phyloP scores from a whole-genome alignment of 2,329 filamentous ascomycete genomes.

The Monascus ruber region DNA sequence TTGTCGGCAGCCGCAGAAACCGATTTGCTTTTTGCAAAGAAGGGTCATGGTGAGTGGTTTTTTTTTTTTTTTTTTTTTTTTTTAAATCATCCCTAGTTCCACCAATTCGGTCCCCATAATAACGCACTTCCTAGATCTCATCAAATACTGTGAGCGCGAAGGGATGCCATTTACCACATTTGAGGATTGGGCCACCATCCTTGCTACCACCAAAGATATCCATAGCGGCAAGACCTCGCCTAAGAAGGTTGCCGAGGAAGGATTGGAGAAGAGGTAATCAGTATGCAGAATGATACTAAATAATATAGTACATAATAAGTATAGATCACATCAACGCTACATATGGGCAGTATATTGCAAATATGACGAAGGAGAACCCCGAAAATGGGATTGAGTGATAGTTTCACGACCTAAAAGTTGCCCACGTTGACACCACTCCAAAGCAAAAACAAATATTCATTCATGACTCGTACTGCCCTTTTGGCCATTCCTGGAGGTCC shows the following conservation, averaged over 20 bases:
- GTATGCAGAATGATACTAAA: no score
- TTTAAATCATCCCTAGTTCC: neutral
- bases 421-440: no score
- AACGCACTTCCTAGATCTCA: constrained; percentile 52
- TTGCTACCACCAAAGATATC: constrained; percentile 65
- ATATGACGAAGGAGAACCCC: no score
- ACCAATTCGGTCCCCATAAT: constrained; percentile 3
- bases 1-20: constrained; percentile 86
- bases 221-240: constrained; percentile 59
- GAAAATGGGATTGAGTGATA: no score
- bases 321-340: no score
- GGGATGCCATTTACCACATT: constrained; percentile 82
- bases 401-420: no score
- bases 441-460: no score
- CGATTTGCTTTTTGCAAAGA: constrained; percentile 86
- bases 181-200: constrained; percentile 69
- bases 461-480: no score
- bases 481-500: no score
- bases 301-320: no score
- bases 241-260: constrained; percentile 53
- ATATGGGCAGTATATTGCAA: no score
- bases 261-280: constrained; percentile 9
- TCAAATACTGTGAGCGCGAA: constrained; percentile 74
- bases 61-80: neutral
- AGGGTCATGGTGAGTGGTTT: constrained; percentile 69